Evolutionary conservation across 345 rosid species (phyloP), one percentile per base, ranked within the genome.

Genomic region (Kernera saxatilis): DNA sequence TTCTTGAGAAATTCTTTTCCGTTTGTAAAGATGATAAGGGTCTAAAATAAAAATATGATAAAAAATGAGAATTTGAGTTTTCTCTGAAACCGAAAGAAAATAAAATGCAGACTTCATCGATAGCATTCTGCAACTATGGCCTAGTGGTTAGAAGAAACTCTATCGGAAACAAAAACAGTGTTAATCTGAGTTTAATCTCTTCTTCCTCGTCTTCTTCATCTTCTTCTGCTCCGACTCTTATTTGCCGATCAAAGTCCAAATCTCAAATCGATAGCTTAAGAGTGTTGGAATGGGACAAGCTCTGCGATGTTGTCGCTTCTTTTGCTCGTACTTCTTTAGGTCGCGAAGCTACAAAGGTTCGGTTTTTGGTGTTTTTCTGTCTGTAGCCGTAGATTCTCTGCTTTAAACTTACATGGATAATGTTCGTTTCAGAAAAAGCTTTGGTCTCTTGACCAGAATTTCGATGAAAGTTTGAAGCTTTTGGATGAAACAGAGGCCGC

Each of bases 281-380:
- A 25, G 80, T 88, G 5, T 75, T 93, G 57, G 96, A 91, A 83
- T 93, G 98, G 97, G 98, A 91, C 74, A 85, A 86, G 80, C 82
- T 91, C 54, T 93, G 96, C 69, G 85, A 89, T 27, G 82, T 82
- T 22, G 97, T 93, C 55, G 70, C 96, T 62, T 84, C 91, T 56
- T 93, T 87, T 55, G 94, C 96, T 60, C 82, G 82, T 43, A 85
- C 97, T 40, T 82, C 91, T 21, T 71, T 83, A 63, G 98, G 94
- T 43, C 97, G 91, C 29, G 77, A 85, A 78, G 93, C 91, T 63
- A 75, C 86, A 18, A 84, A 85, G 85, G 96, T 87, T 63, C 21
- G 33, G 8, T 11, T 6, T 44, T 15, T 15, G 6, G 3, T 13
- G 5, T 0, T 5, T 5, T 43, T 30, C 21, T 3, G 1, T 58